Evolutionary conservation across 441 rosid genomes (phyloP).

Genomic region (Euphorbia celastroides): DNA sequence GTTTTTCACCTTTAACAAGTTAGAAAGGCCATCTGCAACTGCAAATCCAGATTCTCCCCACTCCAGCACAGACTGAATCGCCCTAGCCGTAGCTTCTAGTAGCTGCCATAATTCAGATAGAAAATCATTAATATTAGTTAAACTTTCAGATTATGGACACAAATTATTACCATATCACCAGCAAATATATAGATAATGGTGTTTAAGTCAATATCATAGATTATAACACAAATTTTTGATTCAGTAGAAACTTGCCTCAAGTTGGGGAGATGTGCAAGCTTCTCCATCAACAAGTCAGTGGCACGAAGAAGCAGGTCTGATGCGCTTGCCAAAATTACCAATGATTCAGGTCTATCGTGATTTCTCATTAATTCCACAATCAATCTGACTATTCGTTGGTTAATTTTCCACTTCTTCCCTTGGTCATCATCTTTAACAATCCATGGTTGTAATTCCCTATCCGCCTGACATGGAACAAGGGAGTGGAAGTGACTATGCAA

Average conservation of each 20-base stretch:
- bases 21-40: slow-evolving; percentile 89
- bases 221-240: background rate
- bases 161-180: slow-evolving; percentile 1
- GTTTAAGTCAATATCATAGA: background rate
- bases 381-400: slow-evolving; percentile 89
- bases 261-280: slow-evolving; percentile 96
- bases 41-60: slow-evolving; percentile 95
- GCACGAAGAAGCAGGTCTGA: slow-evolving; percentile 96
- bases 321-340: slow-evolving; percentile 88
- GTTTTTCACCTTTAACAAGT: slow-evolving; percentile 74
- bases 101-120: slow-evolving; percentile 42
- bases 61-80: slow-evolving; percentile 67
- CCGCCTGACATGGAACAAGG: slow-evolving; percentile 61
- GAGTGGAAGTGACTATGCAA: slow-evolving; percentile 29
- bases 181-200: background rate
- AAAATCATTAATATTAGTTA: background rate
- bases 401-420: slow-evolving; percentile 95
- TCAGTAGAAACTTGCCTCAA: slow-evolving; percentile 50
- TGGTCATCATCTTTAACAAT: slow-evolving; percentile 92
- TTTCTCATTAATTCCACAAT: slow-evolving; percentile 93
- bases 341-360: slow-evolving; percentile 79
- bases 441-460: slow-evolving; percentile 97
- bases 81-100: slow-evolving; percentile 97
- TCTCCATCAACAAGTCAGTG: slow-evolving; percentile 96
- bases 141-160: background rate